These are phyloP conservation scores for Zalaria obscura DNA, from an alignment of 2,329 filamentous ascomycete genomes.

Conservation along the genomic window DNA sequence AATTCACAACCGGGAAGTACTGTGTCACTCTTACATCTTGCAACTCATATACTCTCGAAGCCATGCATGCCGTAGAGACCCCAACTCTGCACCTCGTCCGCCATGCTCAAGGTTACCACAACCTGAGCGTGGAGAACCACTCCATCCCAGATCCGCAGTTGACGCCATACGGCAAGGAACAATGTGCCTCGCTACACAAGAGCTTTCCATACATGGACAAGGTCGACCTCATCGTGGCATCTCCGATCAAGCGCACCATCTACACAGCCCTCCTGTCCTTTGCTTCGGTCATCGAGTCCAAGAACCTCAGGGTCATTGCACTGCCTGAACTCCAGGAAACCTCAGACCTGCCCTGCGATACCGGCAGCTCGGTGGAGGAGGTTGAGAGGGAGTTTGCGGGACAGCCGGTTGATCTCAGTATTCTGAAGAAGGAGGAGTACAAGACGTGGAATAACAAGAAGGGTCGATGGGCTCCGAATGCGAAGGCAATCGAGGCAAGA, in stretches of 20 bases:
- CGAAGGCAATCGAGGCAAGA: conserved; percentile 42
- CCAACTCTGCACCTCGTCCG: conserved; percentile 52
- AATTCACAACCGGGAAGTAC: too few relatives aligned
- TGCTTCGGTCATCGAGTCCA: conserved; percentile 35
- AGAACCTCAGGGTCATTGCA: conserved; percentile 42
- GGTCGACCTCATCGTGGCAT: conserved; percentile 60
- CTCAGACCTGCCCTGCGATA: conserved; percentile 60
- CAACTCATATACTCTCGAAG: too few relatives aligned
- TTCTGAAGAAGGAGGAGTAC: conserved; percentile 30
- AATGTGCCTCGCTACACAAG: conserved; percentile 52
- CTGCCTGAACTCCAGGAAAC: conserved; percentile 71
- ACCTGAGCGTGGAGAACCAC: conserved; percentile 57
- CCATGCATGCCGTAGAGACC: conserved; percentile 6
- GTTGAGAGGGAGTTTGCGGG: conserved; percentile 47
- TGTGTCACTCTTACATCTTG: too few relatives aligned
- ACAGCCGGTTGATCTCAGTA: conserved; percentile 47
- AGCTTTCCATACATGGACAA: conserved; percentile 50
- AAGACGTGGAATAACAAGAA: conserved; percentile 61
- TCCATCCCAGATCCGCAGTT: conserved; percentile 62
- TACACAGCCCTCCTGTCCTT: conserved; percentile 64
- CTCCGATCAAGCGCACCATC: conserved; percentile 67
- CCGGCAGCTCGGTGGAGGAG: conserved; percentile 43
- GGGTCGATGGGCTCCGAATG: conserved; percentile 30
- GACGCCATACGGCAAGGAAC: conserved; percentile 59
- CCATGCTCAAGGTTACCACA: conserved; percentile 67